These are phyloP conservation scores for Sporothrix pallida DNA, from an alignment of 2,329 filamentous ascomycete genomes.

Conservation along the genomic window DNA sequence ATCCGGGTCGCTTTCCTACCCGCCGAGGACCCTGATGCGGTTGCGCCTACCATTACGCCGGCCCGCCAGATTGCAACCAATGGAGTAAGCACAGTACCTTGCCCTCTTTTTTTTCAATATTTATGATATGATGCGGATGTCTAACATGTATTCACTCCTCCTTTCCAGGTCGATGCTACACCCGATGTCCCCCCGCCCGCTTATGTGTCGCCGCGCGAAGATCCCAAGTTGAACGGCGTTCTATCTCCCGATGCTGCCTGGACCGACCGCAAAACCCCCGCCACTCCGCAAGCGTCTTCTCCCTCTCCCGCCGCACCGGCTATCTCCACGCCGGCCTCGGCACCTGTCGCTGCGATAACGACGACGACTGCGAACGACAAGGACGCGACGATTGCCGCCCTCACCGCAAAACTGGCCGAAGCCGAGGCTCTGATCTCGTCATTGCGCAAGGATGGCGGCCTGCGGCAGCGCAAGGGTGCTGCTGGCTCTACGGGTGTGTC, in stretches of 20 bases:
- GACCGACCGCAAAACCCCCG: slow-evolving; percentile 36
- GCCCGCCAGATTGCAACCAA: slow-evolving; percentile 41
- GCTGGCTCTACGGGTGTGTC: slow-evolving; percentile 46
- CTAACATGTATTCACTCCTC: not conserved
- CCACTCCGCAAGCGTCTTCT: not conserved
- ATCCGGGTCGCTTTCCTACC: slow-evolving; percentile 88
- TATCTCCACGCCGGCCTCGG: not conserved
- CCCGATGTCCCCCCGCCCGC: slow-evolving; percentile 44
- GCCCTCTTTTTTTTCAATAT: not conserved
- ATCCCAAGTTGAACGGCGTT: slow-evolving; percentile 38
- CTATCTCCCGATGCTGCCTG: slow-evolving; percentile 34
- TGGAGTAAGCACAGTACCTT: slow-evolving; percentile 40
- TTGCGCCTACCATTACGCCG: slow-evolving; percentile 44
- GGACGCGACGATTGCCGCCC: slow-evolving; percentile 40
- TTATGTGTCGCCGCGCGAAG: slow-evolving; percentile 45
- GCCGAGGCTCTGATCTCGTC: slow-evolving; percentile 75
- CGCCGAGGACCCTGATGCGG: slow-evolving; percentile 53
- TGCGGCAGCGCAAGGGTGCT: slow-evolving; percentile 75
- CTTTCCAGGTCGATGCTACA: slow-evolving; percentile 43
- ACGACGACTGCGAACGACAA: slow-evolving; percentile 33
- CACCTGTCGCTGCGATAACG: slow-evolving; percentile 13
- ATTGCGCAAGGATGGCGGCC: slow-evolving; percentile 71
- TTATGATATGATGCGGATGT: not conserved
- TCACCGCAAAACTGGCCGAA: slow-evolving; percentile 53
- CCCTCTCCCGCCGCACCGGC: not conserved